Evolutionary conservation across 176 grass and related monocot species (phyloP), one percentile per base, ranked within the genome.

Genomic region (Triticum monococcum): DNA sequence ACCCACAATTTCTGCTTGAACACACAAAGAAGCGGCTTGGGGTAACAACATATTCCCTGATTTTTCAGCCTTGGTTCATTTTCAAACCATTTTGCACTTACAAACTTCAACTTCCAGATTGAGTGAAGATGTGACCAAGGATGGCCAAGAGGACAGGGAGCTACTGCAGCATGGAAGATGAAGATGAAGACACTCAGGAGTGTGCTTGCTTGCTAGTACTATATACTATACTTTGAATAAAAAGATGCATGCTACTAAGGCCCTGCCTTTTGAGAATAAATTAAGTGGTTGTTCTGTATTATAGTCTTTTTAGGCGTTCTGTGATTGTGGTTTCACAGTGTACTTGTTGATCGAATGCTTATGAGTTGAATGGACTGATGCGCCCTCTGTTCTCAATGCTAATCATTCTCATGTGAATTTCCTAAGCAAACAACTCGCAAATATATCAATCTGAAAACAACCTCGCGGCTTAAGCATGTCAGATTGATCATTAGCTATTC

Each of bases 1-100:
- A 94, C 36, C 87, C 92, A 83, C 88, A 94, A 31, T 81, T 92
- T 38, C 79, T 96, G 61, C 65, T 92, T 67, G 78, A 86, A 28
- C 12, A 26, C 0, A 88, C 61, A 77, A 98, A 96, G 88, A 91
- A 91, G 72, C 43, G 41, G 3, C 24, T 94, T 9, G 93, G 93
- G 88, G 96, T 96, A 83, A 84, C 68, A 83, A 86, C 68, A 84
- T 69, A 63, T 69, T 75, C 69, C 32, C 25, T 45, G 72, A 11
- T 33, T 48, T 62, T 73, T 17, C 33, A 38, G 30, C 50, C 4
- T 46, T 78, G 11, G 4, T 81, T 35, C 31, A 64, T 37, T 68
- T 79, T 77, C 37, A 79, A 78, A 33, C 17, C 54, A 40, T 78
- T 70, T 87, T 64, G 17, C 12, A 22, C 25, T 62, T 18, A 63